Percentiles rank a stretch among this genome's conserved stretches.
phyloP scores from a whole-genome alignment of 345 rosid species.

The Eucalyptus guilfoylei region DNA sequence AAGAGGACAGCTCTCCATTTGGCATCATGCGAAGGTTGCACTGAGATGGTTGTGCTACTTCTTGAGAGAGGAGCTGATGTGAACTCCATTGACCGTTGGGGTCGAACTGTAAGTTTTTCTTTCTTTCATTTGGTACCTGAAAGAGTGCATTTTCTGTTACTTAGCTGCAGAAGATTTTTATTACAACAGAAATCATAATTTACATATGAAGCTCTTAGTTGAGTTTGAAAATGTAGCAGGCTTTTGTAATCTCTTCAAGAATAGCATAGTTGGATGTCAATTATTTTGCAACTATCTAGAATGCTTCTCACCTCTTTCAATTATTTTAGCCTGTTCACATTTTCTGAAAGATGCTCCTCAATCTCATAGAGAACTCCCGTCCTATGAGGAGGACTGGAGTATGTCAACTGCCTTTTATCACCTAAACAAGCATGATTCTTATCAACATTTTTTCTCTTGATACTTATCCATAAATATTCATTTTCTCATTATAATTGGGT shows the following conservation, averaged over 20 bases:
- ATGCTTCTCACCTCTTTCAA: not conserved
- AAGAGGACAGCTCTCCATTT: slow-evolving; percentile 63
- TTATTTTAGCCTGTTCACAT: not conserved
- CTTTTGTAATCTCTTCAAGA: not conserved
- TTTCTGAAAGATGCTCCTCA: not conserved
- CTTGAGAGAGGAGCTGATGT: slow-evolving; percentile 51
- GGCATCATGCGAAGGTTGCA: slow-evolving; percentile 52
- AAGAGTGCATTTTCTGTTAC: not conserved
- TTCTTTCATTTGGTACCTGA: not conserved
- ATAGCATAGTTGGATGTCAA: not conserved
- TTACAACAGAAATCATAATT: not conserved
- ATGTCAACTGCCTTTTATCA: not conserved
- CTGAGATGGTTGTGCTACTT: slow-evolving; percentile 35
- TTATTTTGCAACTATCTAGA: not conserved
- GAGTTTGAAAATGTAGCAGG: not conserved
- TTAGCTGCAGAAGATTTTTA: not conserved
- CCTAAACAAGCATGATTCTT: not conserved
- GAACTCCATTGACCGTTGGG: slow-evolving; percentile 50
- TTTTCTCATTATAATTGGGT: not conserved
- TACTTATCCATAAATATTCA: not conserved
- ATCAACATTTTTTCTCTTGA: not conserved
- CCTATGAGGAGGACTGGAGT: not conserved
- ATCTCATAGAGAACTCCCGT: not conserved
- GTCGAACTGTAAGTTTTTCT: slow-evolving; percentile 43
- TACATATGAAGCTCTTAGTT: not conserved